Conservation (phyloP, 1,284 basidiomycete species). For the Lignosus rhinocerotis region DNA sequence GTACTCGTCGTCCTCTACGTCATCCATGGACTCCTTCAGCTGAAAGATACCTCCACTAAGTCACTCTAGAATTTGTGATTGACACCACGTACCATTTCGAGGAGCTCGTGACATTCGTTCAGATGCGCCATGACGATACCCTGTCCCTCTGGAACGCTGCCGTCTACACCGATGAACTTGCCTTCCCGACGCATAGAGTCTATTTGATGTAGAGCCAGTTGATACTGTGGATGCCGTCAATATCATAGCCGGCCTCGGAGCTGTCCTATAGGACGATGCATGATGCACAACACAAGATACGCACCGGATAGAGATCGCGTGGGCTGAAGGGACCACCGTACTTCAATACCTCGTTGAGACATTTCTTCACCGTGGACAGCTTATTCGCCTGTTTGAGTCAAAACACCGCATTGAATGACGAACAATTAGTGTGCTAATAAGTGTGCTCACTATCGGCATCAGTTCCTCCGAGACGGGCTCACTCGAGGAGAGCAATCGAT, state of each 20-base stretch:
- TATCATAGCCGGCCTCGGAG: background rate
- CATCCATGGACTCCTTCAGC: constrained; percentile 81
- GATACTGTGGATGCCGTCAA: constrained; percentile 60
- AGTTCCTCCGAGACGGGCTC: constrained; percentile 99
- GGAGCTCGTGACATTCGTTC: constrained; percentile 93
- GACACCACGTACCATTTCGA: constrained; percentile 75
- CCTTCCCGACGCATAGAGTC: constrained; percentile 92
- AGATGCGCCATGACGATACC: constrained; percentile 96
- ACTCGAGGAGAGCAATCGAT: constrained; percentile 92
- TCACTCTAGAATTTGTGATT: background rate
- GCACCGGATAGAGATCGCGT: constrained; percentile 93
- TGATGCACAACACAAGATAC: constrained; percentile 30
- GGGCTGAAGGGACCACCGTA: constrained; percentile 95
- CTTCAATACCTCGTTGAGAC: constrained; percentile 95
- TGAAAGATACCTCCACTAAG: constrained; percentile 29
- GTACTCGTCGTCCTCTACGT: constrained; percentile 58
- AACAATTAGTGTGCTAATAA: background rate
- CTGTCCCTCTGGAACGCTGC: constrained; percentile 91
- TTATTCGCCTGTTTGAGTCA: constrained; percentile 75
- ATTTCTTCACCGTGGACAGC: constrained; percentile 92
- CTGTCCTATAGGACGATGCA: background rate
- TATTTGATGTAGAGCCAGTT: constrained; percentile 94
- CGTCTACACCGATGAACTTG: constrained; percentile 85
- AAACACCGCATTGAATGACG: background rate
- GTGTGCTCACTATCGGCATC: constrained; percentile 84